Conservation (phyloP, 192 early-diverging fungal genomes). For the Backusella liffmaniae region DNA sequence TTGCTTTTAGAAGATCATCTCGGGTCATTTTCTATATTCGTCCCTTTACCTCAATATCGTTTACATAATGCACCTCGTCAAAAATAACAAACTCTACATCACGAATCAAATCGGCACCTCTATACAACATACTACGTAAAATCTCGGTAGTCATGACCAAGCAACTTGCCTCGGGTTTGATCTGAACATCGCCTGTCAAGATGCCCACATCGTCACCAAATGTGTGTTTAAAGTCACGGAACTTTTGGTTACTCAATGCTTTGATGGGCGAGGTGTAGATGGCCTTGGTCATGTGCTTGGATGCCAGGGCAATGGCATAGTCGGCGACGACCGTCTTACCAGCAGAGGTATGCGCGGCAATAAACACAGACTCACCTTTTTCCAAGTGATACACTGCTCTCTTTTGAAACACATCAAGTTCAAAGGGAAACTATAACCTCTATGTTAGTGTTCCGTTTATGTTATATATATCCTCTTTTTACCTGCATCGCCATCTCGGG, state of each 20-base stretch:
- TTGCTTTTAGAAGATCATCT: too few relatives aligned
- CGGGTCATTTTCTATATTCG: too few relatives aligned
- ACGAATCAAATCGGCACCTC: constrained; percentile 92
- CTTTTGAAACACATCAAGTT: constrained; percentile 97
- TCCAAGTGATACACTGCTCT: constrained; percentile 96
- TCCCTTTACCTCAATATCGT: constrained; percentile 63
- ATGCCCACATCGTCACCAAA: constrained; percentile 95
- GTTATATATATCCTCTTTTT: not conserved
- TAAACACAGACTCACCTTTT: constrained; percentile 92
- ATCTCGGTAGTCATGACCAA: constrained; percentile 99
- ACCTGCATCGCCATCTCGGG: constrained; percentile 84
- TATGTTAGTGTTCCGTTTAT: not conserved
- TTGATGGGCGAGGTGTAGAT: constrained; percentile 99
- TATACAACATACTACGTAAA: constrained; percentile 95
- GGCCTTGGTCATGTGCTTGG: constrained; percentile 93
- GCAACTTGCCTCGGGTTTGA: constrained; percentile 93
- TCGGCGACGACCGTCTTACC: constrained; percentile 99
- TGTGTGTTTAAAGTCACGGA: constrained; percentile 85
- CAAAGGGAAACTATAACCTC: constrained; percentile 76
- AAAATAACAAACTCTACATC: constrained; percentile 99
- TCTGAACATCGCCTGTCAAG: constrained; percentile 97
- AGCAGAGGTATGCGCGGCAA: constrained; percentile 97
- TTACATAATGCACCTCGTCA: constrained; percentile 99
- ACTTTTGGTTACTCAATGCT: constrained; percentile 98
- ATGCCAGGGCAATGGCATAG: constrained; percentile 92